phyloP scores from a whole-genome alignment of 2,329 filamentous ascomycete species.

The Penicillium sp. region DNA sequence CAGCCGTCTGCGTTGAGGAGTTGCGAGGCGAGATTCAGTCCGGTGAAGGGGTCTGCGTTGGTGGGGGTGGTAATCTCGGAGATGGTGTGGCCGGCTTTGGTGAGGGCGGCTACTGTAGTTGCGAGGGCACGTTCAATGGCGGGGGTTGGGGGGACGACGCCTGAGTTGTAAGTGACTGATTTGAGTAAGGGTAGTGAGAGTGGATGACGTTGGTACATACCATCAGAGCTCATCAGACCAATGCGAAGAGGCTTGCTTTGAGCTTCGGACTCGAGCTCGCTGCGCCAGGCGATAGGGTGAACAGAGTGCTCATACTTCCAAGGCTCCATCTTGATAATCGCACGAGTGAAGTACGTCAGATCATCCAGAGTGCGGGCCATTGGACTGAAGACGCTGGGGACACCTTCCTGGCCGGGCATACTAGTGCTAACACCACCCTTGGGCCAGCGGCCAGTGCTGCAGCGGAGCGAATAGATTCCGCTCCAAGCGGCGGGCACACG shows the following conservation, averaged over 20 bases:
- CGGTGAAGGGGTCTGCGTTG: constrained; percentile 72
- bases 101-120: constrained; percentile 65
- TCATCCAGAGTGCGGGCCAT: constrained; percentile 86
- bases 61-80: constrained; percentile 62
- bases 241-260: constrained; percentile 63
- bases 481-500: constrained; percentile 83
- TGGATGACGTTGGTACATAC: constrained; percentile 29
- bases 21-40: constrained; percentile 69
- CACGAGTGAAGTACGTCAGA: constrained; percentile 75
- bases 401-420: constrained; percentile 89
- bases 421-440: constrained; percentile 78
- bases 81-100: constrained; percentile 70
- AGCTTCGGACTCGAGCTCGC: constrained; percentile 57
- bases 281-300: constrained; percentile 77
- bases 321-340: constrained; percentile 73
- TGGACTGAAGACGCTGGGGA: constrained; percentile 83
- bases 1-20: constrained; percentile 84
- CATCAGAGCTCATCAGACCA: constrained; percentile 73
- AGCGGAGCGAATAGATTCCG: constrained; percentile 80
- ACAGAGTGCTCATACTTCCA: constrained; percentile 87
- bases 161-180: constrained; percentile 23
- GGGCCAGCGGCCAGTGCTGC: constrained; percentile 86
- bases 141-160: constrained; percentile 80
- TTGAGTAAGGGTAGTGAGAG: too few species aligned
- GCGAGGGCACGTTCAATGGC: constrained; percentile 75